Evolutionary conservation across 2,329 filamentous ascomycete species (phyloP).

Genomic region (Zasmidium cellare): DNA sequence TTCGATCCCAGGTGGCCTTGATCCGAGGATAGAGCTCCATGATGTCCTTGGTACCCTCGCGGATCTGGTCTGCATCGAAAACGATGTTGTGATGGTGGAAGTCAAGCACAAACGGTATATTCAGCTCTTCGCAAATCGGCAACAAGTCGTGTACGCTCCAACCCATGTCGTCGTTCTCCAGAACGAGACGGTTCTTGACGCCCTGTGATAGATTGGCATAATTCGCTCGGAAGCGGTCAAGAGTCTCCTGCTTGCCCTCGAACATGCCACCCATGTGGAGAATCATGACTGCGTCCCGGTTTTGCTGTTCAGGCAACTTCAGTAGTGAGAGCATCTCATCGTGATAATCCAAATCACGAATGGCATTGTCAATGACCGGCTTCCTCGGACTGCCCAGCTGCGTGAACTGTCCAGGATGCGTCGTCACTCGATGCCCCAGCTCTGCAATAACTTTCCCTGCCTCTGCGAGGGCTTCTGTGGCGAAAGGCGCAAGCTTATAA

Average conservation of each 20-base stretch:
- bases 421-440: constrained; percentile 81
- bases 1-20: constrained; percentile 77
- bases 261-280: constrained; percentile 90
- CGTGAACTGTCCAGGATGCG: constrained; percentile 89
- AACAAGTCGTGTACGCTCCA: constrained; percentile 92
- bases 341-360: constrained; percentile 85
- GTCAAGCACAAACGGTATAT: constrained; percentile 89
- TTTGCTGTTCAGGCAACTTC: constrained; percentile 71
- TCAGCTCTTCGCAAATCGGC: constrained; percentile 87
- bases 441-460: constrained; percentile 75
- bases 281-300: constrained; percentile 91
- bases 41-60: constrained; percentile 84
- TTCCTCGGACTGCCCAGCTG: constrained; percentile 81
- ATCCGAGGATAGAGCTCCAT: constrained; percentile 74
- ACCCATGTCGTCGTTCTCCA: constrained; percentile 92
- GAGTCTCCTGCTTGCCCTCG: constrained; percentile 77
- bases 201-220: constrained; percentile 66
- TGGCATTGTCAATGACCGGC: constrained; percentile 72
- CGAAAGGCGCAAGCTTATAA: constrained; percentile 82
- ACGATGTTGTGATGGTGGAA: constrained; percentile 96
- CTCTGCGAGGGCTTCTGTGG: constrained; percentile 72
- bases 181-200: constrained; percentile 77
- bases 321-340: constrained; percentile 79
- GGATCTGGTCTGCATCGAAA: constrained; percentile 70
- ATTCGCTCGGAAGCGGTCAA: constrained; percentile 75